phyloP scores from a whole-genome alignment of 371 early-diverging fungal species.

The Rhizomucor miehei region DNA sequence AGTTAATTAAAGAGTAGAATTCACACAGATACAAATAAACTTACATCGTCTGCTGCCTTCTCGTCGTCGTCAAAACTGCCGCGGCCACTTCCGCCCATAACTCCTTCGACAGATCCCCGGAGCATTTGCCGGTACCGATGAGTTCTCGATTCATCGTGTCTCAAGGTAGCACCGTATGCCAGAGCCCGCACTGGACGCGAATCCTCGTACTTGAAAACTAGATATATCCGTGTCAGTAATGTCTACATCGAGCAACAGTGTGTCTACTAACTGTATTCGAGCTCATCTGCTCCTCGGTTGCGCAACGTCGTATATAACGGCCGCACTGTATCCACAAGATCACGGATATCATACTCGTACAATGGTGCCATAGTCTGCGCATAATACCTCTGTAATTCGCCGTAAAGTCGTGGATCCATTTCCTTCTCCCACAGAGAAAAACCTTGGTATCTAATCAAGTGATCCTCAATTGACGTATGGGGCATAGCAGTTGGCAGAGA shows the following conservation, averaged over 20 bases:
- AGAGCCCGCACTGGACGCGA: conserved; percentile 44
- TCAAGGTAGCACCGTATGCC: conserved; percentile 37
- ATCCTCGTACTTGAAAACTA: conserved; percentile 48
- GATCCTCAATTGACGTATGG: conserved; percentile 75
- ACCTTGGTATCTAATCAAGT: conserved; percentile 79
- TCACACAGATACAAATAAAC: neutral
- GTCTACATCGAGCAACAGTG: no score
- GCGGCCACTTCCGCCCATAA: conserved; percentile 23
- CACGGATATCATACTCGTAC: conserved; percentile 48
- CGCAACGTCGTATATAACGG: conserved; percentile 32
- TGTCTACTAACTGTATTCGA: conserved; percentile 37
- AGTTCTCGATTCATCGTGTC: conserved; percentile 34
- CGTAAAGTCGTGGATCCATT: conserved; percentile 83
- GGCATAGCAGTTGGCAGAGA: conserved; percentile 31
- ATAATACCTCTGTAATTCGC: conserved; percentile 76
- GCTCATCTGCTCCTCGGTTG: conserved; percentile 43
- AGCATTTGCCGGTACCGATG: conserved; percentile 47
- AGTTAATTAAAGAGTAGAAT: neutral
- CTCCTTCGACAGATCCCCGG: conserved; percentile 46
- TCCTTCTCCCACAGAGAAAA: conserved; percentile 90
- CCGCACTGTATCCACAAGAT: conserved; percentile 38
- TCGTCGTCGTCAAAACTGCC: conserved; percentile 46
- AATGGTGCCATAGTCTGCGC: conserved; percentile 44
- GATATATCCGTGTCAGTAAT: neutral
- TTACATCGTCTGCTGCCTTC: conserved; percentile 41